phyloP scores from a whole-genome alignment of 495 filamentous ascomycete genomes.

The Neurospora sp. region DNA sequence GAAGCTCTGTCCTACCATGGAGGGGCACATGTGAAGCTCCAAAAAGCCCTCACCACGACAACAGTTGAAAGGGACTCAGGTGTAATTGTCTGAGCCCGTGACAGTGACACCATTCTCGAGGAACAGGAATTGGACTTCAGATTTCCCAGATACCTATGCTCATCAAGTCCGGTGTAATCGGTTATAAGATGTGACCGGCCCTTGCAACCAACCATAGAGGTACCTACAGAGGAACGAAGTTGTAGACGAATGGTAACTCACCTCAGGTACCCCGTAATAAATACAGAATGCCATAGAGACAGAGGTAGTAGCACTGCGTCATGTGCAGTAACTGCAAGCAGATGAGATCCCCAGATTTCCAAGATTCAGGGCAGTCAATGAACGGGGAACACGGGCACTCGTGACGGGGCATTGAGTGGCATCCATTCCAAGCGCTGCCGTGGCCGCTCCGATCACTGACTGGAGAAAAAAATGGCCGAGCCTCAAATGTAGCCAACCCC shows the following conservation, averaged over 20 bases:
- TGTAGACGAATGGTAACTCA: not conserved
- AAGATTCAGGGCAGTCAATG: not conserved
- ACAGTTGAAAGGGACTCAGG: not conserved
- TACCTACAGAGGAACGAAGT: not conserved
- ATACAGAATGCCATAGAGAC: not conserved
- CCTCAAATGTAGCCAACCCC: not conserved
- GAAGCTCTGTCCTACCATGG: not conserved
- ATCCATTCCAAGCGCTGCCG: not conserved
- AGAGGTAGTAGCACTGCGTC: not conserved
- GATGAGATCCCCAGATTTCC: not conserved
- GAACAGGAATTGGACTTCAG: not conserved
- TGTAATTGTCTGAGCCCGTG: not conserved
- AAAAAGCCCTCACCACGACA: not conserved
- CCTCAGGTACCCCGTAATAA: not conserved
- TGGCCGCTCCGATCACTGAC: not conserved
- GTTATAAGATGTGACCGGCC: not conserved
- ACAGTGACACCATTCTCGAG: not conserved
- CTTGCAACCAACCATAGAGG: not conserved
- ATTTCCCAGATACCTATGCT: not conserved
- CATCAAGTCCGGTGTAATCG: not conserved
- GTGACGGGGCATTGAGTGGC: not conserved
- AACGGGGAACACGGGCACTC: not conserved
- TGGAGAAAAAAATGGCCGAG: not conserved
- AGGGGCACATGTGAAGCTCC: not conserved
- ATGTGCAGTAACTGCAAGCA: not conserved